A percentile compares a stretch with the other conserved stretches of the same genome.
Conservation (phyloP, 2,329 filamentous ascomycete species). For the Berkeleyomyces rouxiae region DNA sequence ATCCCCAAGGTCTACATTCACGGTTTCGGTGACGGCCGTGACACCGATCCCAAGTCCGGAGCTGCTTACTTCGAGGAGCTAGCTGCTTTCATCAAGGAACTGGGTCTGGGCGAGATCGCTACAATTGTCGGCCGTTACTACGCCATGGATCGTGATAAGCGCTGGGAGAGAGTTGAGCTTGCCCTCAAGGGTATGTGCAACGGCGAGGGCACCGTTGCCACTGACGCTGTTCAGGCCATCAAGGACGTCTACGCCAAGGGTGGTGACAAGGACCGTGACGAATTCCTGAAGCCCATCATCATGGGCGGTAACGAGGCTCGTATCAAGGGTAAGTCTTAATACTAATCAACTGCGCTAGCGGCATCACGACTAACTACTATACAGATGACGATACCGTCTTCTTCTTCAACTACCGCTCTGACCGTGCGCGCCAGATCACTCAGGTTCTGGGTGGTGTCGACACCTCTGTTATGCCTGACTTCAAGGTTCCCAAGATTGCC, state of each 20-base stretch:
- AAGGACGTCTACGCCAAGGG: conserved; percentile 73
- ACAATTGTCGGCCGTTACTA: conserved; percentile 94
- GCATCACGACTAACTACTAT: conserved; percentile 11
- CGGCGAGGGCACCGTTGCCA: conserved; percentile 73
- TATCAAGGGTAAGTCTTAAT: conserved; percentile 50
- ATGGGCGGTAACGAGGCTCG: conserved; percentile 72
- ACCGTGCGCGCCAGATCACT: conserved; percentile 89
- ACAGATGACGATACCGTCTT: conserved; percentile 83
- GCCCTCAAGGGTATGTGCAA: conserved; percentile 72
- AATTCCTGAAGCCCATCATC: conserved; percentile 97
- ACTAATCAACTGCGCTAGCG: not conserved
- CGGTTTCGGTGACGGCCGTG: conserved; percentile 96
- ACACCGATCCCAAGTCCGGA: conserved; percentile 92
- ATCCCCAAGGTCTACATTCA: conserved; percentile 92
- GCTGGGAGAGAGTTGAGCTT: conserved; percentile 88
- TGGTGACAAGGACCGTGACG: conserved; percentile 57
- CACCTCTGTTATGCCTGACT: conserved; percentile 76
- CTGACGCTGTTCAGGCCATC: conserved; percentile 72
- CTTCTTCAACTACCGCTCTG: conserved; percentile 99
- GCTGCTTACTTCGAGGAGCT: conserved; percentile 78
- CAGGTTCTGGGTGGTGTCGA: conserved; percentile 87
- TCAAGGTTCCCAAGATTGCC: conserved; percentile 81
- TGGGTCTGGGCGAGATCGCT: conserved; percentile 73
- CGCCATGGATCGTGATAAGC: conserved; percentile 98
- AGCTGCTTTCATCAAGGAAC: conserved; percentile 62